Evolutionary conservation across 306 rosid species (phyloP).

Genomic region (Prunus kanzakura): DNA sequence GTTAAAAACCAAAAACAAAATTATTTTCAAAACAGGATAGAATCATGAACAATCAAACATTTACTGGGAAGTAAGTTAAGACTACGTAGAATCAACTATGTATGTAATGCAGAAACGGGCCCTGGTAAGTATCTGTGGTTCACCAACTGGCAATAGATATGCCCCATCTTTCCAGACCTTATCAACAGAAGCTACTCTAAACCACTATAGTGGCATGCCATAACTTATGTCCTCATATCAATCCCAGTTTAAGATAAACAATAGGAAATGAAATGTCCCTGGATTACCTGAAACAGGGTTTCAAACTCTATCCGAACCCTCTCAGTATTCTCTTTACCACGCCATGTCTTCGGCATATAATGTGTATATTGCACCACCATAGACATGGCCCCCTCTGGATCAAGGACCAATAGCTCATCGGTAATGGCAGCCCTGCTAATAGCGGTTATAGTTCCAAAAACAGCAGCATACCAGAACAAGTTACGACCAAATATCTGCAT

Average conservation of each 20-base stretch:
- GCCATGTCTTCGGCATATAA: slow-evolving; percentile 98
- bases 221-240: not conserved
- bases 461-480: slow-evolving; percentile 95
- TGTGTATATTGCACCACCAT: slow-evolving; percentile 89
- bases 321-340: slow-evolving; percentile 76
- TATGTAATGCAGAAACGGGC: not conserved
- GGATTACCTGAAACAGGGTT: slow-evolving; percentile 82
- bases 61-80: not conserved
- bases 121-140: not conserved
- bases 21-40: not conserved
- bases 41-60: not conserved
- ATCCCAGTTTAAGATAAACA: not conserved
- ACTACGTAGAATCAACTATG: not conserved
- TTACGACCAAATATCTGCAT: slow-evolving; percentile 86
- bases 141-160: not conserved
- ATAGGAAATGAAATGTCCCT: not conserved
- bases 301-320: slow-evolving; percentile 60
- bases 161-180: too few species aligned
- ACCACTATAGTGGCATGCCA: not conserved
- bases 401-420: slow-evolving; percentile 71
- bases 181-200: too few species aligned
- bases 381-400: slow-evolving; percentile 79
- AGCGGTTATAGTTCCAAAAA: slow-evolving; percentile 87
- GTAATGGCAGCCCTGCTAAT: slow-evolving; percentile 68
- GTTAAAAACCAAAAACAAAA: not conserved